Conservation (phyloP, 2,329 filamentous ascomycete species). For the Fusarium gaditjirri region DNA sequence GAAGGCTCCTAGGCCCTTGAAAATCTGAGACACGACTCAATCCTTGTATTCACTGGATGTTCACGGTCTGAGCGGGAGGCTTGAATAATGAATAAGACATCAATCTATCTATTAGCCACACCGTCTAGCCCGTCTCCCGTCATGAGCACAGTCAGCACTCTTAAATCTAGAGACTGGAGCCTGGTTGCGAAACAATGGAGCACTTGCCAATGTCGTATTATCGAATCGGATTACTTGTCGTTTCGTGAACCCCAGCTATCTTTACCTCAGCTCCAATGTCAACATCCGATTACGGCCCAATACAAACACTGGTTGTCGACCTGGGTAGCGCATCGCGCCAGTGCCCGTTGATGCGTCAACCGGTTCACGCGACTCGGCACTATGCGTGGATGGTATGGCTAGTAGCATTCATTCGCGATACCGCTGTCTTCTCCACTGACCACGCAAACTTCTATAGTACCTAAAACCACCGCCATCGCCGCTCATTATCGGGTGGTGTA, state of each 20-base stretch:
- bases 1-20: constrained; percentile 16
- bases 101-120: constrained; percentile 20
- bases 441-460: constrained; percentile 21
- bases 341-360: constrained; percentile 39
- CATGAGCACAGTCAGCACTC: constrained; percentile 18
- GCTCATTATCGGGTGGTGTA: constrained; percentile 25
- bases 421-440: constrained; percentile 29
- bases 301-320: constrained; percentile 3
- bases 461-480: constrained; percentile 35
- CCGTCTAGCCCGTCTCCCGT: not conserved
- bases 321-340: constrained; percentile 9
- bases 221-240: constrained; percentile 32
- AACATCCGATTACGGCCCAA: constrained; percentile 16
- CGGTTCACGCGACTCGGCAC: constrained; percentile 26
- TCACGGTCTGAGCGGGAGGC: constrained; percentile 26
- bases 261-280: constrained; percentile 3
- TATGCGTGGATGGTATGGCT: not conserved
- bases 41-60: constrained; percentile 20
- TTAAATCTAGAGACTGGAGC: constrained; percentile 1
- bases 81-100: constrained; percentile 16
- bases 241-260: constrained; percentile 27
- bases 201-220: not conserved
- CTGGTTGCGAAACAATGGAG: constrained; percentile 32
- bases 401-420: constrained; percentile 18
- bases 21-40: constrained; percentile 27